Conservation (phyloP, 805 yeast genomes). For the Monosporozyma aerobia region DNA sequence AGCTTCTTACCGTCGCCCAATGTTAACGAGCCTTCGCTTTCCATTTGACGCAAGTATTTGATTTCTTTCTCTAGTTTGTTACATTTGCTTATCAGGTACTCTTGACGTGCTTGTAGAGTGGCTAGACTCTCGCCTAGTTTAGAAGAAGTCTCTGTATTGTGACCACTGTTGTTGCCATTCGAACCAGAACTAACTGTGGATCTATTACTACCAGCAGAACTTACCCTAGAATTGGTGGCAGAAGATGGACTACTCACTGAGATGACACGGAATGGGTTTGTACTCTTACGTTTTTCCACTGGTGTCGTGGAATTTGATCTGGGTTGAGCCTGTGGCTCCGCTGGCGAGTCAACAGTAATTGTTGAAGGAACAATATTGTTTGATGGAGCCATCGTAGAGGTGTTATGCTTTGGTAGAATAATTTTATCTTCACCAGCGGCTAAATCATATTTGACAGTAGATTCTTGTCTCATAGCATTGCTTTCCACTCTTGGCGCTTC, state of each 20-base stretch:
- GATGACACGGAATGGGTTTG: constrained; percentile 29
- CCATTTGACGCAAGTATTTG: constrained; percentile 28
- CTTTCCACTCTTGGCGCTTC: background rate
- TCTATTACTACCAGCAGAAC: constrained; percentile 10
- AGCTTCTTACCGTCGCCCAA: constrained; percentile 35
- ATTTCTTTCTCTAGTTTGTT: constrained; percentile 33
- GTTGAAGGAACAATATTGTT: background rate
- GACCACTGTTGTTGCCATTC: background rate
- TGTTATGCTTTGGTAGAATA: constrained; percentile 7
- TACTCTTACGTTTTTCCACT: constrained; percentile 1
- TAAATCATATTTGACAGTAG: background rate
- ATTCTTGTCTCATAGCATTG: background rate
- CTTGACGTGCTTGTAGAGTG: constrained; percentile 27
- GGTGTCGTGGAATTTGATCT: background rate
- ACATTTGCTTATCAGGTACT: constrained; percentile 29
- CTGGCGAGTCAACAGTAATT: background rate
- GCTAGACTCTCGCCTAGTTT: constrained; percentile 9
- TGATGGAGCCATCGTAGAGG: background rate
- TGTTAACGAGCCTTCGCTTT: constrained; percentile 30
- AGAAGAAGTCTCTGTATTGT: background rate
- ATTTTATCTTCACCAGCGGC: constrained; percentile 3
- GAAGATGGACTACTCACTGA: constrained; percentile 19
- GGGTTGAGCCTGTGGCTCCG: background rate
- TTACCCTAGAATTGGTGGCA: background rate
- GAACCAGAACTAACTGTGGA: constrained; percentile 3